Evolutionary conservation across 2,329 filamentous ascomycete genomes (phyloP).

Genomic region (Penicillium nordicum): DNA sequence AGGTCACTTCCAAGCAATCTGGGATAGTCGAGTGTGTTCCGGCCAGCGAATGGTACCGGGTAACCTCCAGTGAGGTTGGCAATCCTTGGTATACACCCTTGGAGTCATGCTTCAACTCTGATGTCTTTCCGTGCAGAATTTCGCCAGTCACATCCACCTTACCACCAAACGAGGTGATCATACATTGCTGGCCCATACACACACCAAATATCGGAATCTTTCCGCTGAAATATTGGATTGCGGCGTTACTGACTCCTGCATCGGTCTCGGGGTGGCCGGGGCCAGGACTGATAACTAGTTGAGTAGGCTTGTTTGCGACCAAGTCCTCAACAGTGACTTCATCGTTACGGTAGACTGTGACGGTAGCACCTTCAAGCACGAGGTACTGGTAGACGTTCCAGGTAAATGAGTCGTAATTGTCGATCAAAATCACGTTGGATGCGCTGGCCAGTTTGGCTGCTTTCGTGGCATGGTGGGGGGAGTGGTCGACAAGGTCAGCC

Average conservation of each 20-base stretch:
- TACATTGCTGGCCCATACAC: constrained; percentile 99
- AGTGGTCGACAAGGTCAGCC: constrained; percentile 68
- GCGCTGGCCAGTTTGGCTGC: constrained; percentile 71
- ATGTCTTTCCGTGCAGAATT: constrained; percentile 96
- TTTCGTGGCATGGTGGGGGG: constrained; percentile 72
- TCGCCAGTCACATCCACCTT: constrained; percentile 90
- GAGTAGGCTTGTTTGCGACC: constrained; percentile 78
- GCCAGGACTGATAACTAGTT: constrained; percentile 90
- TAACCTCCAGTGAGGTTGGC: constrained; percentile 77
- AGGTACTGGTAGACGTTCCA: constrained; percentile 99
- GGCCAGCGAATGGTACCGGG: constrained; percentile 92
- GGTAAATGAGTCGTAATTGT: constrained; percentile 99
- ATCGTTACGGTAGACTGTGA: constrained; percentile 89
- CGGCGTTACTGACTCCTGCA: constrained; percentile 88
- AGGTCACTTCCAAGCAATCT: constrained; percentile 80
- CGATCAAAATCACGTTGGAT: constrained; percentile 88
- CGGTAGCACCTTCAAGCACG: constrained; percentile 87
- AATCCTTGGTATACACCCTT: constrained; percentile 90
- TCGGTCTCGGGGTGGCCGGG: constrained; percentile 90
- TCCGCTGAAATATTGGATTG: constrained; percentile 84
- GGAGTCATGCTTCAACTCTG: constrained; percentile 78
- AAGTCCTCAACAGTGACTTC: constrained; percentile 82
- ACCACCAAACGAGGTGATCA: constrained; percentile 89
- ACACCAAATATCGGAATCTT: constrained; percentile 97
- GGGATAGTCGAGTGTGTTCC: constrained; percentile 87